These are phyloP conservation scores for Termitomyces sp. DNA, from an alignment of 768 basidiomycete species.

Conservation along the genomic window DNA sequence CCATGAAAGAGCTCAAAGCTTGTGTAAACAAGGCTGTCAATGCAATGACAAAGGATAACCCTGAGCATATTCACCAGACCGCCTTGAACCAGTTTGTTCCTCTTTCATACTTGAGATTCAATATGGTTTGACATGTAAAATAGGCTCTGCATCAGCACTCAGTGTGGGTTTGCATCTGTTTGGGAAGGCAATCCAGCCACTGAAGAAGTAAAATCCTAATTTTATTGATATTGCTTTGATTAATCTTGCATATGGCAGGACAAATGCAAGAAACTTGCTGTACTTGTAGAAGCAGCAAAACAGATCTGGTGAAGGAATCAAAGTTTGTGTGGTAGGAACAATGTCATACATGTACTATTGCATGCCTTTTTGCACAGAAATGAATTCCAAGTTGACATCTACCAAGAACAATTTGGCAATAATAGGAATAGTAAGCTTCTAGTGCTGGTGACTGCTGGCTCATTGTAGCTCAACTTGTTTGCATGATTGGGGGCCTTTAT, in stretches of 20 bases:
- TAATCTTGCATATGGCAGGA: constrained; percentile 32
- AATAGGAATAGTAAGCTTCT: too few species aligned
- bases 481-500: too few species aligned
- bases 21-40: constrained; percentile 55
- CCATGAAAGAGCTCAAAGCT: constrained; percentile 44
- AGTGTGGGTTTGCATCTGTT: constrained; percentile 62
- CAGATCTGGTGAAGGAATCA: constrained; percentile 37
- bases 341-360: background rate
- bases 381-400: background rate
- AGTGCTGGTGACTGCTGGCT: too few species aligned
- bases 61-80: constrained; percentile 41
- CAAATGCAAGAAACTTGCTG: constrained; percentile 44
- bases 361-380: background rate
- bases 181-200: constrained; percentile 58
- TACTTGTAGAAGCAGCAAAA: constrained; percentile 45
- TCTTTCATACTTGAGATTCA: constrained; percentile 1
- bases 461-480: too few species aligned
- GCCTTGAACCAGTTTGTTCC: constrained; percentile 51
- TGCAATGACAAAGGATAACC: constrained; percentile 41
- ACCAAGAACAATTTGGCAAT: background rate
- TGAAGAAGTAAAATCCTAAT: constrained; percentile 35
- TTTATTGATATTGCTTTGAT: background rate
- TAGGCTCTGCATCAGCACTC: constrained; percentile 58
- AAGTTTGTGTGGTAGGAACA: background rate
- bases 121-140: constrained; percentile 7